phyloP scores from a whole-genome alignment of 768 basidiomycete species.

The Kwoniella pini region DNA sequence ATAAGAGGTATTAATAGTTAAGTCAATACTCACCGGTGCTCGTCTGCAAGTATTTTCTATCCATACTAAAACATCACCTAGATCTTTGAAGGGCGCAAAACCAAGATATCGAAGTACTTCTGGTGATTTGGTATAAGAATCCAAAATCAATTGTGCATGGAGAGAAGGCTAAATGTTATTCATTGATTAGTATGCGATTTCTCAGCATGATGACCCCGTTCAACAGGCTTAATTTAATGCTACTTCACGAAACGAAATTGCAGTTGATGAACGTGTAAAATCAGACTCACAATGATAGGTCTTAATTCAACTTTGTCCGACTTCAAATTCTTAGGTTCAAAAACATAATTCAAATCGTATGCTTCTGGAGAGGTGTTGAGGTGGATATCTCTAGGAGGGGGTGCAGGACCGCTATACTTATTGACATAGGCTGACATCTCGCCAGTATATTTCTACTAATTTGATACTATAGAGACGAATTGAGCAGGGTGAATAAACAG shows the following conservation, averaged over 20 bases:
- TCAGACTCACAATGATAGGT: conserved; percentile 37
- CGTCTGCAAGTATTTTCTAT: conserved; percentile 19
- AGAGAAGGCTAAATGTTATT: conserved; percentile 35
- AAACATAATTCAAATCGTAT: conserved; percentile 48
- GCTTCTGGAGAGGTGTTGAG: conserved; percentile 15
- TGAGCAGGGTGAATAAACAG: too few relatives aligned
- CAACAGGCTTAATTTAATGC: too few relatives aligned
- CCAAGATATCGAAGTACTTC: conserved; percentile 28
- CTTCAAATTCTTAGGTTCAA: conserved; percentile 31
- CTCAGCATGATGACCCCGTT: too few relatives aligned
- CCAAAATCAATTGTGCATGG: conserved; percentile 30
- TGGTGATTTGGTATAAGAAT: conserved; percentile 21
- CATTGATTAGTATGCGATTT: too few relatives aligned
- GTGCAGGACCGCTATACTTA: not conserved
- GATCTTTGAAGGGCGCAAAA: conserved; percentile 10
- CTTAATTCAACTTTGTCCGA: conserved; percentile 43
- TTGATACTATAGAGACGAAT: too few relatives aligned
- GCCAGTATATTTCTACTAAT: too few relatives aligned
- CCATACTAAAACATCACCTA: conserved; percentile 25
- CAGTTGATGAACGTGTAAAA: too few relatives aligned
- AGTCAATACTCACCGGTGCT: conserved; percentile 16
- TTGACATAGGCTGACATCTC: conserved; percentile 10
- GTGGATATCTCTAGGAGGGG: conserved; percentile 4
- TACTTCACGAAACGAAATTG: too few relatives aligned
- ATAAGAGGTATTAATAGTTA: too few relatives aligned